A percentile compares a stretch with the other conserved stretches of the same genome.
phyloP scores from a whole-genome alignment of 2,329 filamentous ascomycete species.

The Curvularia spicifera region DNA sequence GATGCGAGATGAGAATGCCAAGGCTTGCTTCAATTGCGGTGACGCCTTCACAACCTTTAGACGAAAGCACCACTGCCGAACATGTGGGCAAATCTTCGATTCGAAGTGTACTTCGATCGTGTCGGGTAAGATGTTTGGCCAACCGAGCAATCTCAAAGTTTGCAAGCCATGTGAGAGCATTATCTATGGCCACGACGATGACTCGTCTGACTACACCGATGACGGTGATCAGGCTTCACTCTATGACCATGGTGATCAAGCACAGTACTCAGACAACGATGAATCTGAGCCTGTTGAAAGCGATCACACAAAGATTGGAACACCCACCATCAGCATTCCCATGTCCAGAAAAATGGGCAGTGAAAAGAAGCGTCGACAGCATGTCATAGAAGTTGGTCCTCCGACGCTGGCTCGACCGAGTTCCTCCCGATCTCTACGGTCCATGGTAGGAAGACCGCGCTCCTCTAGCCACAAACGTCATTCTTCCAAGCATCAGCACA shows the following conservation, averaged over 20 bases:
- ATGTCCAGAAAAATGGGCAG: conserved; percentile 71
- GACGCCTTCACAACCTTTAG: conserved; percentile 91
- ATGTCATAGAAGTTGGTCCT: conserved; percentile 83
- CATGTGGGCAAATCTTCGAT: conserved; percentile 98
- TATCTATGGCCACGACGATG: conserved; percentile 88
- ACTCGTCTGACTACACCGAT: conserved; percentile 88
- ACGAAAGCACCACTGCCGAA: conserved; percentile 93
- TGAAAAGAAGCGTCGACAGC: conserved; percentile 81
- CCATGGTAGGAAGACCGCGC: conserved; percentile 72
- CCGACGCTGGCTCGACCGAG: conserved; percentile 83
- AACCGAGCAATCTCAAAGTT: conserved; percentile 81
- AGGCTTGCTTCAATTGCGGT: conserved; percentile 93
- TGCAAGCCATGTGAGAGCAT: conserved; percentile 93
- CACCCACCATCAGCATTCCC: conserved; percentile 70
- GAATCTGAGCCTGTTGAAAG: conserved; percentile 40
- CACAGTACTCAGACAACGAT: conserved; percentile 30
- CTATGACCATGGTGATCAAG: conserved; percentile 43
- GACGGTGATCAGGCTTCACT: conserved; percentile 73
- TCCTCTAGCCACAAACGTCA: conserved; percentile 82
- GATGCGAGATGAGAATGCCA: conserved; percentile 99
- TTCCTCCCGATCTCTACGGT: conserved; percentile 87
- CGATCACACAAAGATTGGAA: conserved; percentile 54
- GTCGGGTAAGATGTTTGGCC: conserved; percentile 83
- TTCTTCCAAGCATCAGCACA: conserved; percentile 84
- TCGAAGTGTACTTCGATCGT: conserved; percentile 95